Evolutionary conservation across 495 filamentous ascomycete species (phyloP), one percentile per base, ranked within the genome.

Genomic region (Aspergillus bertholletiae): DNA sequence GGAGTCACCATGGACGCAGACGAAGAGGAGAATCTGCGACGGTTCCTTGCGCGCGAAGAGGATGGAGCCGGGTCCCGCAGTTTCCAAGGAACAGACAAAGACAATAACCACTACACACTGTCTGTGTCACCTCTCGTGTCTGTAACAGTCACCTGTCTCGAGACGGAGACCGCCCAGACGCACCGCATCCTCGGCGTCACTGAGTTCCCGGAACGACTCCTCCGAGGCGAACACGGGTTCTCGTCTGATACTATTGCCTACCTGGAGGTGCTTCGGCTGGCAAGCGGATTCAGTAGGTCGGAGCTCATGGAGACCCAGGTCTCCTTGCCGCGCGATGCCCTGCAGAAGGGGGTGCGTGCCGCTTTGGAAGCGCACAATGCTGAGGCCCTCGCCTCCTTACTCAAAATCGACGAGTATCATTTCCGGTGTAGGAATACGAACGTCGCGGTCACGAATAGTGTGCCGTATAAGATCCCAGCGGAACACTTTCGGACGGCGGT

Each of bases 391-490:
- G 22, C 55, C n/a, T 62, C 55, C 6, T 63, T 76, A 7, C 71
- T 76, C 51, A 75, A 74, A 48, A 55, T 76, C 13, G 72, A 78
- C 51, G 71, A 78, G 49, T 70, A 55, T 44, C 15, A 57, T n/a
- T 60, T 59, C 53, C 73, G 71, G 30, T 49, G 34, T 32, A 46
- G 61, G 5, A 53, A 51, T 35, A 45, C 40, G 21, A 2, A 27
- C 17, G 21, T 23, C 30, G 28, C 17, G 18, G 18, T 5, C 18
- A 21, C 30, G 27, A 15, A 21, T 27, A 24, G 8, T 11, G n/a
- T 22, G 13, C 34, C 44, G 6, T 73, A 72, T 39, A 62, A 46
- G 2, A 56, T 72, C 4, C 71, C 67, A 1, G 50, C 62, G 0
- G 62, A 65, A 4, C 68, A 72, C 46, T 76, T 67, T 51, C 49